Evolutionary conservation across 192 early-diverging fungal species (phyloP), one percentile per base, ranked within the genome.

Genomic region (Geranomyces michiganensis): DNA sequence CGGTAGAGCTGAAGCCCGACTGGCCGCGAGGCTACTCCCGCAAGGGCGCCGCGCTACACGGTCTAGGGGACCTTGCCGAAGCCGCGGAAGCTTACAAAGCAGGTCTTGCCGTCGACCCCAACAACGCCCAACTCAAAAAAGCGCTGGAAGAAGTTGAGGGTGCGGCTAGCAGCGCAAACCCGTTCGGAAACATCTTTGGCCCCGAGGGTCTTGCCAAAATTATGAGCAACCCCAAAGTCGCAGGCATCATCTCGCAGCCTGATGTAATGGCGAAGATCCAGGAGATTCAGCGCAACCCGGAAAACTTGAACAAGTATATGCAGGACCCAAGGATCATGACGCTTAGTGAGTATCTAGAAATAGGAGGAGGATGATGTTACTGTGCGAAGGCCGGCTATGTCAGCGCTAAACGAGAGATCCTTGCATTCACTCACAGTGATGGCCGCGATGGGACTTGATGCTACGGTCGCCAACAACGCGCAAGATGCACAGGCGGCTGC

Each of bases 11-110:
- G 32, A 94, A 92, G 77, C 84, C 88, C 29, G 84, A 90, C 75
- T 95, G 94, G 93, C 76, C 92, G 73, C 95, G 95, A 75, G 93
- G 94, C 22, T 96, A 96, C 82, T 87, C 90, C 55, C 90, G 94
- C 77, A 92, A 93, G 79, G 94, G 92, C 21, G 90, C 92, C 30
- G 94, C 94, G 19, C 89, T 94, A 44, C 87, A 87, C 70, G 93
- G 93, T 32, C 76, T 94, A 51, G 84, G 82, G 8, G 71, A 83
- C 49, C 80, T 87, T 32, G 79, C 79, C 32, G 91, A 92, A 48
- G 94, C 94, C 26, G 84, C 80, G n/a, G 88, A 90, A 30, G 87
- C 88, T 6, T 96, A 93, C 75, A 79, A 90, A 64, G 82, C 70
- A 41, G 93, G 93, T 43, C 87, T 96, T 68, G 85, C 89, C 73